phyloP scores from a whole-genome alignment of 352 stramenopile species.

The Phytophthora cajani region DNA sequence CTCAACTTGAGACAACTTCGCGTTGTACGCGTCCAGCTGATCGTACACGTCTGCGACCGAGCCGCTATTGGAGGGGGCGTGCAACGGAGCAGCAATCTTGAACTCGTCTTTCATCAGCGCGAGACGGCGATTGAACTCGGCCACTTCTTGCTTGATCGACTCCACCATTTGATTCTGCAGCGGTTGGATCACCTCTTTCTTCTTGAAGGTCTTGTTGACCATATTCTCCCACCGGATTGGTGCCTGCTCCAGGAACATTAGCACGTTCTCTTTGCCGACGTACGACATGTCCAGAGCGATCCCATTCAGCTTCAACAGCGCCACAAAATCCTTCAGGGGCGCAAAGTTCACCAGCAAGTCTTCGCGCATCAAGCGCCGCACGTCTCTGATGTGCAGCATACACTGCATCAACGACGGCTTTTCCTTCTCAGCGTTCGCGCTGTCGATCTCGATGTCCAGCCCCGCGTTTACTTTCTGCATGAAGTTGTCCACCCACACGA shows the following conservation, averaged over 20 bases:
- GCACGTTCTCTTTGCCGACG: conserved; percentile 82
- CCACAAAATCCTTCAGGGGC: conserved; percentile 82
- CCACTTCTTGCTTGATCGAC: conserved; percentile 73
- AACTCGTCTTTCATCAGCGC: conserved; percentile 75
- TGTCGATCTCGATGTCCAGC: conserved; percentile 70
- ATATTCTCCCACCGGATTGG: conserved; percentile 92
- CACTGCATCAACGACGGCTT: conserved; percentile 82
- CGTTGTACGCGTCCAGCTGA: conserved; percentile 88
- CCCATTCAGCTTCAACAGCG: conserved; percentile 84
- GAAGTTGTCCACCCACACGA: conserved; percentile 90
- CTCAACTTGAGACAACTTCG: conserved; percentile 82
- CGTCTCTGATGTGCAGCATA: conserved; percentile 91
- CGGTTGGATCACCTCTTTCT: conserved; percentile 92
- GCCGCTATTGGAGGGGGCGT: conserved; percentile 29
- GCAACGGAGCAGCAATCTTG: conserved; percentile 59
- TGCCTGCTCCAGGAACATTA: conserved; percentile 88
- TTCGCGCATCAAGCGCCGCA: conserved; percentile 82
- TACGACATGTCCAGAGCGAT: conserved; percentile 91
- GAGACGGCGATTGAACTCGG: conserved; percentile 78
- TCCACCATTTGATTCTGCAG: conserved; percentile 91
- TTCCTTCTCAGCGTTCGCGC: conserved; percentile 48
- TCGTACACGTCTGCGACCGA: conserved; percentile 81
- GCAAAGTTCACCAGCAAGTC: conserved; percentile 81
- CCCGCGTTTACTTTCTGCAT: conserved; percentile 79
- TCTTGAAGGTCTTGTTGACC: conserved; percentile 94